phyloP scores from a whole-genome alignment of 2,329 filamentous ascomycete genomes.

The Diaporthe batatas region DNA sequence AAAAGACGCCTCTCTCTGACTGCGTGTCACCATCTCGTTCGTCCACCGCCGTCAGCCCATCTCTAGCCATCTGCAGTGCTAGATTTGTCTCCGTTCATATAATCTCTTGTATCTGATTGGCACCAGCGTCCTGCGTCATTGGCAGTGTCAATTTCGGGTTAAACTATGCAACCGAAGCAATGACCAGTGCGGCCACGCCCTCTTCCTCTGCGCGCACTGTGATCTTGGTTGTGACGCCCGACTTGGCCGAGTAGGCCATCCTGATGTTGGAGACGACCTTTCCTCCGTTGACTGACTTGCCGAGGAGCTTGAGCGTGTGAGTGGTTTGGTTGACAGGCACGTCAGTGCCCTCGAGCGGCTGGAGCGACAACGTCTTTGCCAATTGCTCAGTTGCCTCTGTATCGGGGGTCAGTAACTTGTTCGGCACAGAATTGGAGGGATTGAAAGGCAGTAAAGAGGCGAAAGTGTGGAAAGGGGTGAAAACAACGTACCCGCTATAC shows the following conservation, averaged over 20 bases:
- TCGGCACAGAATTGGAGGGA: not conserved
- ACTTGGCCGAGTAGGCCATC: constrained; percentile 95
- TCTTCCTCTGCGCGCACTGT: constrained; percentile 93
- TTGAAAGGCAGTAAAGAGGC: not conserved
- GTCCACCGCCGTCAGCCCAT: not conserved
- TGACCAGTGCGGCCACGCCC: constrained; percentile 85
- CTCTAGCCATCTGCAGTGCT: not conserved
- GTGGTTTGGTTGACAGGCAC: constrained; percentile 89
- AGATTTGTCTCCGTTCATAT: not conserved
- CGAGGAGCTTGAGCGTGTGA: constrained; percentile 94
- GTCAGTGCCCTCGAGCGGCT: constrained; percentile 94
- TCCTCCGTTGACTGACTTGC: constrained; percentile 93
- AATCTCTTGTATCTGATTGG: not conserved
- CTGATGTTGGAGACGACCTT: constrained; percentile 88
- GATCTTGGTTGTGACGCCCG: constrained; percentile 96
- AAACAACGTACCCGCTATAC: constrained; percentile 80
- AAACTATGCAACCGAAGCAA: constrained; percentile 83
- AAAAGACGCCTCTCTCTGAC: not conserved
- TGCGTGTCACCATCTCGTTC: not conserved
- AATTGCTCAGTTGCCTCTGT: constrained; percentile 93
- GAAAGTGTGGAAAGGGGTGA: not conserved
- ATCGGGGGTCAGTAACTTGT: constrained; percentile 24
- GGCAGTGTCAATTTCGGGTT: not conserved
- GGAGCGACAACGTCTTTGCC: constrained; percentile 86
- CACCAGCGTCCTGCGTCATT: not conserved